Base-by-base conservation (phyloP, 73 alveolate genomes). In the Paramecium biaurelia region DNA sequence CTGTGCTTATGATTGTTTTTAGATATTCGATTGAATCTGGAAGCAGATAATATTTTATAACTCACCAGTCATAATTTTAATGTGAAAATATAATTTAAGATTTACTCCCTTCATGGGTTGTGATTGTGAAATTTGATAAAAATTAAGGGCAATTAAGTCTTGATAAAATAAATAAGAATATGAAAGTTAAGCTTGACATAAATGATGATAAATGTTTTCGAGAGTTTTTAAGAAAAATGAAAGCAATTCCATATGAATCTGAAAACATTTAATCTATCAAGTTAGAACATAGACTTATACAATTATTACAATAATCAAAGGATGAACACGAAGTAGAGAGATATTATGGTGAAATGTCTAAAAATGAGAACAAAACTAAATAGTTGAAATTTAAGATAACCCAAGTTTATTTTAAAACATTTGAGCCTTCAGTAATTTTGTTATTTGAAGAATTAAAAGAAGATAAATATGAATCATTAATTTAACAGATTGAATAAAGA, bases 391-490 rank as follows among this genome's bases (percentile, higher is more conserved):
- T 76, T 5, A 20, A 76, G 38, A 76, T 76, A 76, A 24, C 89
- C 0, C 21, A 76, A 76, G 68, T 76, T 41, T 76, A 76, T 37
- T 76, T 76, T 37, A 38, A 76, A n/a, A 9, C 63, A 7, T 76
- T 76, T 12, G 89, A 76, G 3, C 89, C 89, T n/a, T n/a, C 37
- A 7, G 70, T 76, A 10, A 20, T 76, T 24, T 18, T 76, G 15
- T 38, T 76, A 76, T 76, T 76, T 38, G 63, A 76, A 53, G 89
- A 76, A 14, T 5, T 76, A 12, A 76, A 18, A 7, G 89, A 76
- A 76, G 89, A 18, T 7, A 76, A 76, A 41, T 37, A 38, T 21
- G 89, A 76, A 5, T 37, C 35, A 4, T 41, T 37, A 6, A n/a
- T 24, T 24, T 14, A 38, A 6, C 11, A 32, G 12, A 76, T 76